Evolutionary conservation across 2,329 filamentous ascomycete genomes (phyloP), one percentile per base, ranked within the genome.

Genomic region (Stemphylium vesicarium): DNA sequence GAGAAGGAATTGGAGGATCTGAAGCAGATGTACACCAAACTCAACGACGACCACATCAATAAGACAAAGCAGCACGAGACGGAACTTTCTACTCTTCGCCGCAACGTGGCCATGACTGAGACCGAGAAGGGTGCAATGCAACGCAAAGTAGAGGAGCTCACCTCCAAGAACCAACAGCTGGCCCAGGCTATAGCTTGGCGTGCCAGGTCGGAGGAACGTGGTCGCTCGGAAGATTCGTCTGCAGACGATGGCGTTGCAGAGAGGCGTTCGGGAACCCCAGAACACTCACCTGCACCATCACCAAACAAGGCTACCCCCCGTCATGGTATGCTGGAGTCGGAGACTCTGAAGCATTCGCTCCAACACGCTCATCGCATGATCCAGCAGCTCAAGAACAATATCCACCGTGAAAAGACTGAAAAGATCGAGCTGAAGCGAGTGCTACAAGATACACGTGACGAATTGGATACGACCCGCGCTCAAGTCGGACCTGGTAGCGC

Each of bases 391-490:
- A 92, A 96, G 77, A 92, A 90, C 74, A 96, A 93, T 68, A 90
- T 98, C 41, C 94, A 99, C 75, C 90, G 95, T 31, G 95, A 99
- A 76, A 99, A 98, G 86, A 97, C 94, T 0, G 95, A 99, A 76
- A 99, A 97, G 81, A 85, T 98, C 24, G 95, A 99, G 77, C 85
- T 98, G 49, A 93, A 92, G 77, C 90, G 94, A 56, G 91, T 99
- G 84, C 85, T 98, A 26, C 94, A 98, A 78, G 95, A 99, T 69
- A 89, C 94, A 20, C 88, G 93, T 32, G 95, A 99, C 72, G 95
- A 99, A 69, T 79, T 99, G 24, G 95, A 92, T 75, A 77, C 85
- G 41, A 85, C 87, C 56, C 82, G 85, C 42, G 85, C 85, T 29
- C 75, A 65, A 65, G 75, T 72, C 39, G 71, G 68, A 66, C 76